A percentile compares a stretch with the other conserved stretches of the same genome.
Conservation (phyloP, 345 rosid genomes). For the Aethionema arabicum region DNA sequence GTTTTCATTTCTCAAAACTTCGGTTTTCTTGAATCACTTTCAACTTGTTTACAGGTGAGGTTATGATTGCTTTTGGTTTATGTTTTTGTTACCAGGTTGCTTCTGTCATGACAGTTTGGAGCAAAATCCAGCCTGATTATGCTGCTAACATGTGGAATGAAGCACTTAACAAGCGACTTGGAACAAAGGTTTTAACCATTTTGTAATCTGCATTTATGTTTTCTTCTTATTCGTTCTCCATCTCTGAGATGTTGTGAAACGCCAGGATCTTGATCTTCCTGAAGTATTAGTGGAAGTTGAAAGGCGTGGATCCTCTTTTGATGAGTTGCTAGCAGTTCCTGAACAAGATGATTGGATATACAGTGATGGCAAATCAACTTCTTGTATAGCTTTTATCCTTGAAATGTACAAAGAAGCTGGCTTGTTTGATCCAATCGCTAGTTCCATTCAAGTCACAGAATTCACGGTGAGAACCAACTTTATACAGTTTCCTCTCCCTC, state of each 20-base stretch:
- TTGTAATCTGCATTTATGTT: constrained; percentile 10
- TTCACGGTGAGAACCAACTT: constrained; percentile 66
- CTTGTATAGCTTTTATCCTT: constrained; percentile 88
- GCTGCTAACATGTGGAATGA: constrained; percentile 97
- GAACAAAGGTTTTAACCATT: constrained; percentile 62
- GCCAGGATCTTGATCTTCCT: constrained; percentile 81
- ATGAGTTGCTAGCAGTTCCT: constrained; percentile 82
- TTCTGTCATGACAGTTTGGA: constrained; percentile 96
- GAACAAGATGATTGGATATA: constrained; percentile 95
- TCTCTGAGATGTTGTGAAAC: constrained; percentile 10
- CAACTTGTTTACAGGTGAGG: neutral
- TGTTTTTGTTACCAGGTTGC: constrained; percentile 61
- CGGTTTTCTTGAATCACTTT: constrained; percentile 4
- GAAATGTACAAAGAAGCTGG: constrained; percentile 97
- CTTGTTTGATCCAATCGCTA: constrained; percentile 65
- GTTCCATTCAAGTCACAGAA: constrained; percentile 84
- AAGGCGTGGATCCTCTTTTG: constrained; percentile 85
- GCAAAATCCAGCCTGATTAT: constrained; percentile 80
- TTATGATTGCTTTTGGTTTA: constrained; percentile 14
- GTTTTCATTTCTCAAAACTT: constrained; percentile 15
- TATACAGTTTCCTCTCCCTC: neutral
- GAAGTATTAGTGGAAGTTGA: constrained; percentile 80
- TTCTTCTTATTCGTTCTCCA: constrained; percentile 16
- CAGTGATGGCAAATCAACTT: constrained; percentile 88
- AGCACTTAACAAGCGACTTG: constrained; percentile 90